phyloP scores from a whole-genome alignment of 2,329 filamentous ascomycete species.

The Aspergillus neotritici region DNA sequence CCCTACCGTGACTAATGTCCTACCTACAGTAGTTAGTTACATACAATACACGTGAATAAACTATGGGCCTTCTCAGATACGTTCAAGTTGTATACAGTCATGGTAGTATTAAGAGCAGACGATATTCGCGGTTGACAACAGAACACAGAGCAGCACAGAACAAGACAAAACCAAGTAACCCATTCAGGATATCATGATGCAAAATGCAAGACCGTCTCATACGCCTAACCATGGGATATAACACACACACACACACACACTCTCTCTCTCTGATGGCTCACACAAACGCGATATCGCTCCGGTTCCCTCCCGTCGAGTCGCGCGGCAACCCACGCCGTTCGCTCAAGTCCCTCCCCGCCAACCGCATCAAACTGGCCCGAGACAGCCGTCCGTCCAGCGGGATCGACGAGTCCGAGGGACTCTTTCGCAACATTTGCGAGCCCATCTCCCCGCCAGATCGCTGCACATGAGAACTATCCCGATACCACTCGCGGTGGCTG shows the following conservation, averaged over 20 bases:
- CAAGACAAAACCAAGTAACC: constrained; percentile 2
- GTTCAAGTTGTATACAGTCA: too few relatives aligned
- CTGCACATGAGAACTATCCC: constrained; percentile 13
- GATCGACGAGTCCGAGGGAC: constrained; percentile 14
- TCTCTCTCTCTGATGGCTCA: constrained; percentile 6
- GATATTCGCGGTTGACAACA: not conserved
- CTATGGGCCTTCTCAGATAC: too few relatives aligned
- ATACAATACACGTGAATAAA: too few relatives aligned
- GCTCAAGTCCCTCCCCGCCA: constrained; percentile 15
- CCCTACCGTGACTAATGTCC: too few relatives aligned
- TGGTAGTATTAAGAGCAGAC: too few relatives aligned
- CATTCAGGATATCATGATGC: constrained; percentile 8
- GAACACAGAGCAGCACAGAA: not conserved
- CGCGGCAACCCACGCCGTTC: constrained; percentile 14
- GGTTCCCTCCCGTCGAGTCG: constrained; percentile 20
- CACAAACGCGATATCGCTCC: constrained; percentile 28
- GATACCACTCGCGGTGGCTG: constrained; percentile 20
- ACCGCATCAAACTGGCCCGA: constrained; percentile 18
- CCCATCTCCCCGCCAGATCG: constrained; percentile 2
- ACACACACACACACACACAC: not conserved
- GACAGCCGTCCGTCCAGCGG: constrained; percentile 12
- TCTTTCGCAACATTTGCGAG: constrained; percentile 9
- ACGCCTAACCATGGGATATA: not conserved
- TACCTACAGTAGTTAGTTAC: too few relatives aligned
- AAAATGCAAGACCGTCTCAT: not conserved